Evolutionary conservation across 495 filamentous ascomycete species (phyloP), one percentile per base, ranked within the genome.

Genomic region (Penicillium psychrofluorescens): DNA sequence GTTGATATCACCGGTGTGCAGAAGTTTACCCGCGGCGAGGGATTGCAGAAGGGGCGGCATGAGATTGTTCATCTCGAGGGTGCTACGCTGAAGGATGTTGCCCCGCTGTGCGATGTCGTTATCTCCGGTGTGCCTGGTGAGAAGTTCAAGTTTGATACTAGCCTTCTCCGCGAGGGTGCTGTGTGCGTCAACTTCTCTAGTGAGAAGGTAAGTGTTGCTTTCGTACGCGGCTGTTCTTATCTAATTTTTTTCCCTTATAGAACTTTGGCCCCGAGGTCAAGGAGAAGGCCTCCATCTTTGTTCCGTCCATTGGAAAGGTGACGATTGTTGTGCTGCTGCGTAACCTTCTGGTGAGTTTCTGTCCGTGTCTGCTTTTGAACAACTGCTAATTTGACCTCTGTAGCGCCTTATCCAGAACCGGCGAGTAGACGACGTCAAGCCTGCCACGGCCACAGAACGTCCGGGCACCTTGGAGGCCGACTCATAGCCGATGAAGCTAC

Each of bases 101-200:
- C 90, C 14, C 86, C 89, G 2, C 65, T 89, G 31, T 91, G 88
- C 58, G 91, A 97, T 63, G 94, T 97, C 13, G 85, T 98, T 29
- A 90, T 98, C 50, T 84, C 84, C 38, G 92, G 92, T 43, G 92
- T 98, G n/a, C 92, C 92, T 1, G 76, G 79, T 9, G 79, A 90
- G 14, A 75, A 67, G 38, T 98, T 82, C 72, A 96, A 95, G 71
- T 86, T 97, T 33, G 88, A 90, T 7, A 83, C 83, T 4, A 76
- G 84, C 34, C 64, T 94, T 41, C 64, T 98, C 47, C 77, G 85
- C 34, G 87, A 95, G 34, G 92, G 92, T 40, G 89, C 86, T 34
- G 87, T 95, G 13, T 98, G 92, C 68, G 86, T 98, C 64, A 98
- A 98, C 65, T 96, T 98, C 65, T 95, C 89, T 11, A 94, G 85